Base-by-base conservation (phyloP, 345 rosid genomes). In the Syzygium aromaticum region DNA sequence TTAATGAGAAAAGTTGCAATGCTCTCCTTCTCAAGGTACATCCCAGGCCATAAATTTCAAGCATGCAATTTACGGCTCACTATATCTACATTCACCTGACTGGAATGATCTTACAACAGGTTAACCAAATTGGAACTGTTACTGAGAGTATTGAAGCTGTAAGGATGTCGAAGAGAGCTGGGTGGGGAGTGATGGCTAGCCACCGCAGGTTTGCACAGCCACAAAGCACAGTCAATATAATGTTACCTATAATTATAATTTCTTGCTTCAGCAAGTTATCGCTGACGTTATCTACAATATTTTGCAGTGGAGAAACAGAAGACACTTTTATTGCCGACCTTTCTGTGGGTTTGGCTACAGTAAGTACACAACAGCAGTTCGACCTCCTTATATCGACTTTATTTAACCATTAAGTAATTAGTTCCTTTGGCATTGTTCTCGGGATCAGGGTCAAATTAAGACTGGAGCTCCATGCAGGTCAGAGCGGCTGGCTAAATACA, bases 181-280 rank as follows among this genome's bases (percentile, higher is more conserved):
- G 99, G 1, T 96, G 99, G 99, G 99, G 98, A 85, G 98, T 98
- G 87, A 95, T 98, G 99, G 93, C 99, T 49, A 98, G 99, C 92
- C 99, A 98, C 92, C 90, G 98, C 87, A 92, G 95, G 94, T 90
- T 57, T 85, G 88, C 27, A 73, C 15, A 73, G 27, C 0, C 49
- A 73, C 15, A 4, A 73, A 73, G 40, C 80, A 73, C 6, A 73
- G 27, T 38, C 49, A 38, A 73, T 73, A 73, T 38, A 33, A 21
- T 19, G 14, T 73, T 33, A 38, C 49, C 53, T 77, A 52, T 21
- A 19, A 33, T 73, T 8, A 21, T 73, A 38, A 38, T 19, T 19
- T 73, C 27, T 73, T 73, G 7, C 49, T 73, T 38, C 19, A 27
- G 49, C 80, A 38, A 38, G 38, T 38, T 19, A 10, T 1, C 2